A percentile compares a stretch with the other conserved stretches of the same genome.
phyloP scores from a whole-genome alignment of 495 filamentous ascomycete genomes.

The Talaromyces thailandensis region DNA sequence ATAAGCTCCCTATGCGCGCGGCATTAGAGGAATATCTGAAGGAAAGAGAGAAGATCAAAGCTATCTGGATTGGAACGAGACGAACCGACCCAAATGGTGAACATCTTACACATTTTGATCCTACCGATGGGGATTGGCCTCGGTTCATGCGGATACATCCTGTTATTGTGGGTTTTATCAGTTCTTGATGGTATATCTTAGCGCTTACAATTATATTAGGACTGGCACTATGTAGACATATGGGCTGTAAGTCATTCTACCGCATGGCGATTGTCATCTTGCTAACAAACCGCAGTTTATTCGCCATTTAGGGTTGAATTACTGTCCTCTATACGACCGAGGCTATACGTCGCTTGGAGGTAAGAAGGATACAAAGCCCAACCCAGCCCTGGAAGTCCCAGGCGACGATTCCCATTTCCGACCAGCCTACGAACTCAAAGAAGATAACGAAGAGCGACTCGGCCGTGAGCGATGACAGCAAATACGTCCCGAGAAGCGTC shows the following conservation, averaged over 20 bases:
- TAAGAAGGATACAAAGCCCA: constrained; percentile 81
- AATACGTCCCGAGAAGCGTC: not conserved
- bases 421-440: constrained; percentile 79
- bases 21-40: constrained; percentile 61
- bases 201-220: constrained; percentile 18
- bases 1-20: constrained; percentile 48
- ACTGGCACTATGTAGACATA: constrained; percentile 95
- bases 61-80: constrained; percentile 87
- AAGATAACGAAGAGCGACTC: constrained; percentile 78
- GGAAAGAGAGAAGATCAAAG: constrained; percentile 52
- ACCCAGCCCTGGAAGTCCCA: constrained; percentile 57
- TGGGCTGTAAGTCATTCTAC: constrained; percentile 57
- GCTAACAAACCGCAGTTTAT: constrained; percentile 53
- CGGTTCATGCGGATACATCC: constrained; percentile 88
- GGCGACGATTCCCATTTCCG: constrained; percentile 41
- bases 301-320: constrained; percentile 64
- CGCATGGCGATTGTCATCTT: not conserved
- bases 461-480: constrained; percentile 41
- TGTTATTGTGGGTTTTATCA: constrained; percentile 86
- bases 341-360: constrained; percentile 86
- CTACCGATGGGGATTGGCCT: constrained; percentile 86
- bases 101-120: constrained; percentile 67
- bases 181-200: not conserved
- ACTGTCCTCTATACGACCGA: constrained; percentile 77
- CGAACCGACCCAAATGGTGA: constrained; percentile 88